Base-by-base conservation (phyloP, 2,329 filamentous ascomycete genomes). In the Cercospora sp. region DNA sequence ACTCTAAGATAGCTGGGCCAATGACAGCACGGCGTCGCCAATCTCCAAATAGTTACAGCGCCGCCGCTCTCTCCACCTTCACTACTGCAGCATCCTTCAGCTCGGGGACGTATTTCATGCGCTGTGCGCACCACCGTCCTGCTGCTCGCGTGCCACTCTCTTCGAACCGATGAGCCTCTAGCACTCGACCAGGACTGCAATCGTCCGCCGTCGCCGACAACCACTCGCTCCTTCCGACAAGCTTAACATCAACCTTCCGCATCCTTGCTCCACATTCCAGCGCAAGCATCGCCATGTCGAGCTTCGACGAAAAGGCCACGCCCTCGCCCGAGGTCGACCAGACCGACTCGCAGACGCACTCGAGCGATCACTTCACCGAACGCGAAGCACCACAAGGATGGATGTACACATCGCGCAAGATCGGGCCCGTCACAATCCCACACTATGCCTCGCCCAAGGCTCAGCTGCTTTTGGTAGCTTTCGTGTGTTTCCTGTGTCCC, bases 401-500 rank as follows among this genome's bases (percentile, higher is more conserved):
- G 83, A 84, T 80, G 75, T 85, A 85, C 78, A 80, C 77, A 74
- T 73, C 76, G 28, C 65, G 79, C 68, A 81, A 75, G 70, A 68
- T 84, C 59, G 76, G 81, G 16, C 78, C 79, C 53, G 74, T 79
- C 75, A 80, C 73, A 36, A 70, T 85, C 58, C 82, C 83, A 31
- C 84, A 80, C 79, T 84, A 82, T 75, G 84, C 84, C 65, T 84
- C 82, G 62, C 84, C 84, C 23, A 78, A 81, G 26, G 74, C 79
- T 12, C 84, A 85, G 76, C 78, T 85, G 42, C 70, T 84, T 61
- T 79, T 85, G 59, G 83, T 85, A 31, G 81, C 83, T 51, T 79
- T 85, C 53, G 83, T 85, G 63, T 85, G 84, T 79, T 85, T 85
- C 80, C 74, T 85, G 75, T 85, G 84, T 71, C 84, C 84, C 57